Percentiles rank a stretch among this genome's conserved stretches.
These are phyloP conservation scores for Eimeria sp. DNA, from an alignment of 169 alveolate species.

Conservation along the genomic window DNA sequence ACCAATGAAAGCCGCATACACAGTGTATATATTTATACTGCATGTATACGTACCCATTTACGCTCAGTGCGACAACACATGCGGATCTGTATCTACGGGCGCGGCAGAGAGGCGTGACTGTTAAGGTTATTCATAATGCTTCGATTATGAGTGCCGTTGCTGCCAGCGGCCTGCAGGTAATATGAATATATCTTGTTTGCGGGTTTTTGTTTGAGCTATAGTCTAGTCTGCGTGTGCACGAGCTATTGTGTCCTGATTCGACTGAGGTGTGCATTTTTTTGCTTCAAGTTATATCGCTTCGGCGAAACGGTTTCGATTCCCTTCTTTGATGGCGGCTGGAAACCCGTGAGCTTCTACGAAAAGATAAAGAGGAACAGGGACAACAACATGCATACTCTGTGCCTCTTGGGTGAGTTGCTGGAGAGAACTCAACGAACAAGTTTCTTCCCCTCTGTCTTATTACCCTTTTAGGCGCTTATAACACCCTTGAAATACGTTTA, in stretches of 20 bases:
- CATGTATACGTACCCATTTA: background rate
- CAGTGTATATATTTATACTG: background rate
- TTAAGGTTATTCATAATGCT: conserved; percentile 94
- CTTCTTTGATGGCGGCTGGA: conserved; percentile 98
- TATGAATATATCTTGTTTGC: background rate
- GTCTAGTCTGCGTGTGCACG: background rate
- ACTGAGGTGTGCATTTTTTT: background rate
- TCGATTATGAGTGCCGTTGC: conserved; percentile 92
- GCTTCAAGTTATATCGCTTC: conserved; percentile 95
- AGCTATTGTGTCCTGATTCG: background rate
- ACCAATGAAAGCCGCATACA: background rate
- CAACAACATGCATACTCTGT: conserved; percentile 96
- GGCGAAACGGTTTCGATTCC: conserved; percentile 99
- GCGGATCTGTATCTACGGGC: conserved; percentile 93
- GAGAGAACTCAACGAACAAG: too few relatives aligned
- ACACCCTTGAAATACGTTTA: background rate
- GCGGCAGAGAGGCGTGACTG: conserved; percentile 89
- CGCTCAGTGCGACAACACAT: conserved; percentile 95
- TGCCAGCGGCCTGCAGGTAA: conserved; percentile 90
- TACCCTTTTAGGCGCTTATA: too few relatives aligned
- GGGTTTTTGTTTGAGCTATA: background rate
- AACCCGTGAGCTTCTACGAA: conserved; percentile 98
- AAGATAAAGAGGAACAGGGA: conserved; percentile 95
- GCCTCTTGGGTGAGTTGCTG: conserved; percentile 92
- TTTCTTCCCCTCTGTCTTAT: background rate